Conservation (phyloP, 768 basidiomycete species). For the Boletus rufocinnamomeus region DNA sequence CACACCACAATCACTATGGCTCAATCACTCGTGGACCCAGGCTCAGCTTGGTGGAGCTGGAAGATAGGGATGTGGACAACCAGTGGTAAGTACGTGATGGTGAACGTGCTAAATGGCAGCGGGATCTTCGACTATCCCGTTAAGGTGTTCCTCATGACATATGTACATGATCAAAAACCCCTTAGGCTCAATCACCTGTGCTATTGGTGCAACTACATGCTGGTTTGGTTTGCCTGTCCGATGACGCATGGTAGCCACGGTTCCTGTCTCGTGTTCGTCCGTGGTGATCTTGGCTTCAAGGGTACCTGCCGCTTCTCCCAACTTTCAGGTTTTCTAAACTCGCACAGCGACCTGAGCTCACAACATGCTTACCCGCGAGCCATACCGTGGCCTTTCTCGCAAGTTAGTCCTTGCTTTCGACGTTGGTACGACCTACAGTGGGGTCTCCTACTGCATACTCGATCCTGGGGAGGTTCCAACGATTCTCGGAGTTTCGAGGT, state of each 20-base stretch:
- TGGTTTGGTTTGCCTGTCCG: neutral
- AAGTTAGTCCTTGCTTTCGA: constrained; percentile 48
- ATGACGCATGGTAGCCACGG: neutral
- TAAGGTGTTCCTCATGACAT: neutral
- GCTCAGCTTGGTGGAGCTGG: neutral
- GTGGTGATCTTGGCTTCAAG: neutral
- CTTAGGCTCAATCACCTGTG: neutral
- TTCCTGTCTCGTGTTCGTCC: neutral
- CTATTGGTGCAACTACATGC: neutral
- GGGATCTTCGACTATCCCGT: neutral
- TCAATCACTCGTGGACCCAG: neutral
- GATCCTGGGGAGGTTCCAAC: constrained; percentile 38
- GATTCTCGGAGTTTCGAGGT: constrained; percentile 33
- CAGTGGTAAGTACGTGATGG: neutral
- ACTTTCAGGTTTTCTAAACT: neutral
- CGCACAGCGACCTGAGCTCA: neutral
- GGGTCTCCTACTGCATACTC: constrained; percentile 39
- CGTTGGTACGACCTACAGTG: constrained; percentile 47
- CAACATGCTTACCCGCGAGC: constrained; percentile 31
- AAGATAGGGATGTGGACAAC: neutral
- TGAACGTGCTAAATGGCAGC: neutral
- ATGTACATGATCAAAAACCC: neutral
- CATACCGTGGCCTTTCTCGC: constrained; percentile 39
- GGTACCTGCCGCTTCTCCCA: neutral
- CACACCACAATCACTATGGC: neutral